Evolutionary conservation across 768 basidiomycete species (phyloP).

Genomic region (Boletus subcaerulescens): DNA sequence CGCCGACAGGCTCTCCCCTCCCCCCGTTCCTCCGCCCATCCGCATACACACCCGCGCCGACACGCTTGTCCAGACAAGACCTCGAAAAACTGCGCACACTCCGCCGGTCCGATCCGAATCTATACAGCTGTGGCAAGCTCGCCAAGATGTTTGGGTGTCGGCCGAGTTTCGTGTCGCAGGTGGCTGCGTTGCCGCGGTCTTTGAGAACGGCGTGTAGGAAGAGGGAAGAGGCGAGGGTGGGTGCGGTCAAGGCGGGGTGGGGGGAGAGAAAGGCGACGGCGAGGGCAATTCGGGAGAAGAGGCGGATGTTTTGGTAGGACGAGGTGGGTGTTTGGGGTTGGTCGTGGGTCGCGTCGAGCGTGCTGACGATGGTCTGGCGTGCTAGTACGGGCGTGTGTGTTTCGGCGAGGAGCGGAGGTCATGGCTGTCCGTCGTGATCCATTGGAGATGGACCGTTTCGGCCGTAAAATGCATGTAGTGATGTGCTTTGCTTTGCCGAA

Average conservation of each 20-base stretch:
- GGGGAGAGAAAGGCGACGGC: constrained; percentile 64
- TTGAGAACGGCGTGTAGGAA: constrained; percentile 42
- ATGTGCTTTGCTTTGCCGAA: too few relatives aligned
- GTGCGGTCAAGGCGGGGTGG: constrained; percentile 54
- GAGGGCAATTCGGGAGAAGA: constrained; percentile 62
- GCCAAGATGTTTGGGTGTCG: constrained; percentile 77
- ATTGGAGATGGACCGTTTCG: too few relatives aligned
- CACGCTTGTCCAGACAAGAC: constrained; percentile 48
- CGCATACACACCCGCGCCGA: constrained; percentile 29
- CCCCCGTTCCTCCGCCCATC: constrained; percentile 51
- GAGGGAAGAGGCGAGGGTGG: constrained; percentile 47
- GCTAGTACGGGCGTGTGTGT: too few relatives aligned
- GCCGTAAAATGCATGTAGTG: too few relatives aligned
- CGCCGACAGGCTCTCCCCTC: constrained; percentile 30
- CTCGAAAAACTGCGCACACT: constrained; percentile 58
- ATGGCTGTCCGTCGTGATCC: not conserved
- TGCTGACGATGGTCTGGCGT: too few relatives aligned
- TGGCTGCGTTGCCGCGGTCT: constrained; percentile 59
- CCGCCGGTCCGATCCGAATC: constrained; percentile 52
- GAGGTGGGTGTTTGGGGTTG: constrained; percentile 7
- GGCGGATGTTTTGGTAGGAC: constrained; percentile 67
- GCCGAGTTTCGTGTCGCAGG: constrained; percentile 57
- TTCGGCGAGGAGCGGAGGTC: not conserved
- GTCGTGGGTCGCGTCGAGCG: too few relatives aligned
- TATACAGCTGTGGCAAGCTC: constrained; percentile 62